Conservation (phyloP, 2,329 filamentous ascomycete species). For the Hypoxylon sp. region DNA sequence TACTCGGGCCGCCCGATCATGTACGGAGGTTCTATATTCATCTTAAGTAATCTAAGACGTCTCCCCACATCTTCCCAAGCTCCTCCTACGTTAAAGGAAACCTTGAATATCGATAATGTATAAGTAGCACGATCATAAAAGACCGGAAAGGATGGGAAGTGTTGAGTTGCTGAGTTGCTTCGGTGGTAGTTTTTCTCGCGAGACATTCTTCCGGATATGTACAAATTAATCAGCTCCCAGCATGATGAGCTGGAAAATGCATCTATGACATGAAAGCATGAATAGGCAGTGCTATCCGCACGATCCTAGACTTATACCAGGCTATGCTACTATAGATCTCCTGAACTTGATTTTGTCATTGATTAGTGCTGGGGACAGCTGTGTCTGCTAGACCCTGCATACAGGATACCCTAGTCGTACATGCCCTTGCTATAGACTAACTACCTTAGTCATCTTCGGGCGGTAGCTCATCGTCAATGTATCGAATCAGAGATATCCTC, state of each 20-base stretch:
- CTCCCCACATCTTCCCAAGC: not conserved
- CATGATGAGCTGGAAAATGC: not conserved
- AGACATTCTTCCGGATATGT: not conserved
- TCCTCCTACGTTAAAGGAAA: not conserved
- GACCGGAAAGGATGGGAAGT: not conserved
- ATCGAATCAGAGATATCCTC: constrained; percentile 89
- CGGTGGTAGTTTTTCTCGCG: constrained; percentile 19
- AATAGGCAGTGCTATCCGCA: not conserved
- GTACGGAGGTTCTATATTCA: not conserved
- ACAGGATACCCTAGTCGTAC: not conserved
- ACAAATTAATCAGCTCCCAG: not conserved
- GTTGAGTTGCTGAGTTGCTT: not conserved
- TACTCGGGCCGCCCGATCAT: not conserved
- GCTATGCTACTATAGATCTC: constrained; percentile 1
- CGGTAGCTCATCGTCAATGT: constrained; percentile 97
- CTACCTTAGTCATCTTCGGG: constrained; percentile 81
- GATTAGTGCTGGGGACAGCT: not conserved
- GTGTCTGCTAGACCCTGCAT: not conserved
- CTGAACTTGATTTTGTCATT: constrained; percentile 3
- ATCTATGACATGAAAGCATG: not conserved
- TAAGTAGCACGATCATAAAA: not conserved
- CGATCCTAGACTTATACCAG: not conserved
- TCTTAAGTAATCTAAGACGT: not conserved
- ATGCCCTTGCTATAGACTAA: too few species aligned
- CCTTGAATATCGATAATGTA: not conserved